Conservation (phyloP, 805 yeast genomes). For the Pichia insulana region DNA sequence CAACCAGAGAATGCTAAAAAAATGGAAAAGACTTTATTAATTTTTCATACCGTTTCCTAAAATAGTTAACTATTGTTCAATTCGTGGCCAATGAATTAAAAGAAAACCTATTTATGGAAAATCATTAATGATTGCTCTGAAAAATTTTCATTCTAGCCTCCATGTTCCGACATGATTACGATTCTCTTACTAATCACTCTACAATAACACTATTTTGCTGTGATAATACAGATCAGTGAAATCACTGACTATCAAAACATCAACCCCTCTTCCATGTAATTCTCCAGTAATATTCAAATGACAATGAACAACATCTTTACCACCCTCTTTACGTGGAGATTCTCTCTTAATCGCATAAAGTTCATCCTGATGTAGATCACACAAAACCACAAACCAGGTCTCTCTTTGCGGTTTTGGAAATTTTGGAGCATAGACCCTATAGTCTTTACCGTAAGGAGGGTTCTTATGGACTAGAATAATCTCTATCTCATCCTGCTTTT, state of each 20-base stretch:
- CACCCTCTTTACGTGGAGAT: slow-evolving; percentile 39
- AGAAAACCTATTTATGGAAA: too few species aligned
- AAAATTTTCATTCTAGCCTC: too few species aligned
- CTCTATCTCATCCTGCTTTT: slow-evolving; percentile 25
- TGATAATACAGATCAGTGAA: slow-evolving; percentile 44
- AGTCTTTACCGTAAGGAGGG: slow-evolving; percentile 43
- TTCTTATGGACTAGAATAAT: slow-evolving; percentile 50
- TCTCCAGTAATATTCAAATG: slow-evolving; percentile 43
- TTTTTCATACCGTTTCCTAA: too few species aligned
- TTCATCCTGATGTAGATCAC: slow-evolving; percentile 42
- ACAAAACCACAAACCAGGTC: slow-evolving; percentile 75
- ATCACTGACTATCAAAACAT: slow-evolving; percentile 52
- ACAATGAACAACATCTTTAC: slow-evolving; percentile 33
- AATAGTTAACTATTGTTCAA: too few species aligned
- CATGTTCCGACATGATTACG: neutral
- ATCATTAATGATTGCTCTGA: too few species aligned
- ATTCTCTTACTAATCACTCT: neutral
- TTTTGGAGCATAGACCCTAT: slow-evolving; percentile 63
- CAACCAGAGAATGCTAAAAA: too few species aligned
- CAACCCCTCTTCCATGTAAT: slow-evolving; percentile 36
- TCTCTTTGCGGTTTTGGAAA: slow-evolving; percentile 91
- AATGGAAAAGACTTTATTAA: too few species aligned
- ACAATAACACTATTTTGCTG: slow-evolving; percentile 4
- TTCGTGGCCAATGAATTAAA: too few species aligned
- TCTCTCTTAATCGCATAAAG: slow-evolving; percentile 66